Percentiles rank a stretch among this genome's conserved stretches.
Conservation (phyloP, 176 grass and related monocot species). For the Ensete ventricosum region DNA sequence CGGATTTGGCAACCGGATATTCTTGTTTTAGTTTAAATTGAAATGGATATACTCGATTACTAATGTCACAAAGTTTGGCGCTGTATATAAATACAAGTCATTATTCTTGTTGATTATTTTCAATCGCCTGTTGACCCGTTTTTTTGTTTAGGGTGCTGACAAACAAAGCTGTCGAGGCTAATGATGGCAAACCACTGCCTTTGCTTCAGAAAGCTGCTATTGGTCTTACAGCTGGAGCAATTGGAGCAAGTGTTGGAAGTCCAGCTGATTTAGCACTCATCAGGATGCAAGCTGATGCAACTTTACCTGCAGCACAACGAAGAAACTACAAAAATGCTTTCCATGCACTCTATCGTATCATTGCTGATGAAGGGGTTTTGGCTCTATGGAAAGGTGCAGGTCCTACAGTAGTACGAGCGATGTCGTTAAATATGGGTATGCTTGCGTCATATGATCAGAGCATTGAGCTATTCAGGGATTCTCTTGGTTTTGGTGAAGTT, state of each 20-base stretch:
- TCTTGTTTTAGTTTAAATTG: not conserved
- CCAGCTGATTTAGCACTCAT: slow-evolving; percentile 92
- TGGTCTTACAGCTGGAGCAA: slow-evolving; percentile 85
- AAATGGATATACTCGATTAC: not conserved
- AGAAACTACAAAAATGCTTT: slow-evolving; percentile 94
- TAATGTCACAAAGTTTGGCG: not conserved
- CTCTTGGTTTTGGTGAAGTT: slow-evolving; percentile 69
- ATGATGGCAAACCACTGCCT: slow-evolving; percentile 82
- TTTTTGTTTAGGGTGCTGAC: slow-evolving; percentile 64
- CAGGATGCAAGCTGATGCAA: slow-evolving; percentile 93
- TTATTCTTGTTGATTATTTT: not conserved
- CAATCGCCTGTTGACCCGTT: not conserved
- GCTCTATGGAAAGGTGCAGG: slow-evolving; percentile 96
- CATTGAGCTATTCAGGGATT: slow-evolving; percentile 81
- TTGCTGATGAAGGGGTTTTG: slow-evolving; percentile 82
- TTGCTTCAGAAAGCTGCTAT: slow-evolving; percentile 78
- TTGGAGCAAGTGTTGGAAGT: slow-evolving; percentile 76
- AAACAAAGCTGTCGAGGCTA: slow-evolving; percentile 93
- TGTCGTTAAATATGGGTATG: slow-evolving; percentile 97
- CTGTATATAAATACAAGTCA: not conserved
- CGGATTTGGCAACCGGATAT: not conserved
- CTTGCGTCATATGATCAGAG: slow-evolving; percentile 95
- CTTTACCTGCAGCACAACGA: slow-evolving; percentile 60
- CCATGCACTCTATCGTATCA: slow-evolving; percentile 74
- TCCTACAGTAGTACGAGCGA: slow-evolving; percentile 83